Evolutionary conservation across 1,139 yeast genomes (phyloP).

Genomic region (Saccharomyces hybrid): DNA sequence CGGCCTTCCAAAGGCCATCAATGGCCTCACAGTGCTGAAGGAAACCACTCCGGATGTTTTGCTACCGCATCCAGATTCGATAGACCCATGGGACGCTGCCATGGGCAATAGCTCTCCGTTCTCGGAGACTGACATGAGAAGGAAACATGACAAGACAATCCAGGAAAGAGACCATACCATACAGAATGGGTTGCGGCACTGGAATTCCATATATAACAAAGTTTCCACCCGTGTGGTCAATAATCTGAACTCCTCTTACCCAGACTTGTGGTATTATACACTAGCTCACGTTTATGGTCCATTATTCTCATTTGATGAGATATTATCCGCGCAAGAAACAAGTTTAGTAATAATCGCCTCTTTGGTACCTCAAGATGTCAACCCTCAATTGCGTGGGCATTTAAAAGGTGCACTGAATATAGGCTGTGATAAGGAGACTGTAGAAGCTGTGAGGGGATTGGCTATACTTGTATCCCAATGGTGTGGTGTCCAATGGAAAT

Average conservation of each 20-base stretch:
- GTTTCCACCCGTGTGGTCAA: constrained; percentile 57
- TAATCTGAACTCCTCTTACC: constrained; percentile 69
- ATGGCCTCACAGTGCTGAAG: constrained; percentile 59
- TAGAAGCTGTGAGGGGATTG: constrained; percentile 51
- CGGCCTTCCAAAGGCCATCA: constrained; percentile 82
- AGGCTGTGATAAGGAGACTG: constrained; percentile 62
- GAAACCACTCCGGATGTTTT: constrained; percentile 52
- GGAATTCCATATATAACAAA: constrained; percentile 71
- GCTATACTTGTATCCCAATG: constrained; percentile 62
- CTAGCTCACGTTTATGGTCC: constrained; percentile 72
- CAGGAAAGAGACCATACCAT: constrained; percentile 7
- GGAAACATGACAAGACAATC: constrained; percentile 7
- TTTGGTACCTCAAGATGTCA: constrained; percentile 88
- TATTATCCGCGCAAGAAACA: constrained; percentile 62
- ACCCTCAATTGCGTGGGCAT: constrained; percentile 88
- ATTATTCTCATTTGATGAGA: constrained; percentile 56
- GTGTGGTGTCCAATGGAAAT: constrained; percentile 65
- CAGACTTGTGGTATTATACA: constrained; percentile 74
- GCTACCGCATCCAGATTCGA: constrained; percentile 21
- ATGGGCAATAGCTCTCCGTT: constrained; percentile 13
- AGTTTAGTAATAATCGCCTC: constrained; percentile 71
- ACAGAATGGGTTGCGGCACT: constrained; percentile 39
- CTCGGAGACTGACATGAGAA: constrained; percentile 9
- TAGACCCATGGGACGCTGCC: constrained; percentile 22
- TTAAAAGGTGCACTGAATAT: constrained; percentile 74